These are phyloP conservation scores for Globomyces sp. DNA, from an alignment of 371 early-diverging fungal genomes.

Conservation along the genomic window DNA sequence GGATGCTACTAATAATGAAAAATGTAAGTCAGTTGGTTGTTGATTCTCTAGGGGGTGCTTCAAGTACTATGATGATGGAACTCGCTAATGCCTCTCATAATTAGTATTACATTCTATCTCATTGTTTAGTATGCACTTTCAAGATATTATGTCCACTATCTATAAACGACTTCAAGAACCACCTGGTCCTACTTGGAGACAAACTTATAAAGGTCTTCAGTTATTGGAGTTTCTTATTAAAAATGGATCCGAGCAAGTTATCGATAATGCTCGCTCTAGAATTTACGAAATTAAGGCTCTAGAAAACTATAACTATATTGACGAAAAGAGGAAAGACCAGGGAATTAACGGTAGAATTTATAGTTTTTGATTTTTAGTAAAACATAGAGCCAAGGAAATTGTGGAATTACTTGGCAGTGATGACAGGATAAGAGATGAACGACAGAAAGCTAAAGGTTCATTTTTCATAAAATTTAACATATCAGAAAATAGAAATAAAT, in stretches of 20 bases:
- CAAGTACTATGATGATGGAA: slow-evolving; percentile 77
- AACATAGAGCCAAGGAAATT: slow-evolving; percentile 88
- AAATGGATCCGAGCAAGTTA: slow-evolving; percentile 90
- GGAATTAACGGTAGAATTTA: slow-evolving; percentile 81
- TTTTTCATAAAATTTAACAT: neutral
- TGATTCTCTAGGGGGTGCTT: slow-evolving; percentile 72
- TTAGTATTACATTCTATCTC: slow-evolving; percentile 52
- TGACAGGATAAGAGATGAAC: slow-evolving; percentile 75
- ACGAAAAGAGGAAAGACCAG: slow-evolving; percentile 94
- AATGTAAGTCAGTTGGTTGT: slow-evolving; percentile 27
- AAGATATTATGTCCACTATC: slow-evolving; percentile 90
- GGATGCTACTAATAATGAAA: slow-evolving; percentile 47
- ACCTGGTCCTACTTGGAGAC: slow-evolving; percentile 84
- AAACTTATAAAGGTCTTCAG: slow-evolving; percentile 92
- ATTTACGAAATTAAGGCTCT: slow-evolving; percentile 83
- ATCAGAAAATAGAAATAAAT: slow-evolving; percentile 78
- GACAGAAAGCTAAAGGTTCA: slow-evolving; percentile 76
- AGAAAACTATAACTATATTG: slow-evolving; percentile 65
- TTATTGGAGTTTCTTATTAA: slow-evolving; percentile 91
- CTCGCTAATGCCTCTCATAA: slow-evolving; percentile 68
- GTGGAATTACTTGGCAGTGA: slow-evolving; percentile 74
- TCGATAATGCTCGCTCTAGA: slow-evolving; percentile 81
- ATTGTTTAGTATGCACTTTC: slow-evolving; percentile 71
- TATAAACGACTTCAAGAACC: slow-evolving; percentile 84
- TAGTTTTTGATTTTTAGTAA: slow-evolving; percentile 51